phyloP scores from a whole-genome alignment of 202 grass and related monocot genomes.

The Alloteropsis angusta region DNA sequence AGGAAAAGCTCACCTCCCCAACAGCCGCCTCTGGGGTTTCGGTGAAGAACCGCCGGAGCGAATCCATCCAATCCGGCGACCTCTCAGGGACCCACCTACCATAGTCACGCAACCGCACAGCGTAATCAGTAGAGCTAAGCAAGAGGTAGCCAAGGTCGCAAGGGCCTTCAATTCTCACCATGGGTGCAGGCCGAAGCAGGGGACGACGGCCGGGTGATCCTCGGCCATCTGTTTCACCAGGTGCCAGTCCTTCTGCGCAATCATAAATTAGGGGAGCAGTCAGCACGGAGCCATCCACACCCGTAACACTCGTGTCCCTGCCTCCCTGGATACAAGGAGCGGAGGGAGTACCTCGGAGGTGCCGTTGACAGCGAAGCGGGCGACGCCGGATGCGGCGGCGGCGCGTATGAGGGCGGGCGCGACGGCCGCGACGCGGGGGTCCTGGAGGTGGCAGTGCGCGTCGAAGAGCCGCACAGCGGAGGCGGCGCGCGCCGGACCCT shows the following conservation, averaged over 20 bases:
- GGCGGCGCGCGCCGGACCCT: conserved; percentile 18
- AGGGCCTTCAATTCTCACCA: conserved; percentile 42
- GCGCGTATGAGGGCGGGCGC: conserved; percentile 53
- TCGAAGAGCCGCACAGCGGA: conserved; percentile 50
- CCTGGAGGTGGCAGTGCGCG: conserved; percentile 90
- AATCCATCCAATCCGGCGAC: conserved; percentile 67
- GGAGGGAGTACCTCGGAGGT: conserved; percentile 48
- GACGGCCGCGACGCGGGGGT: conserved; percentile 41
- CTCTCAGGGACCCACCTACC: conserved; percentile 62
- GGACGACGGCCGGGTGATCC: conserved; percentile 54
- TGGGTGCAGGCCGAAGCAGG: conserved; percentile 83
- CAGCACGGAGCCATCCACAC: neutral
- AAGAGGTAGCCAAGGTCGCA: neutral
- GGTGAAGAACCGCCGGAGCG: conserved; percentile 42
- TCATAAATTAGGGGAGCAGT: neutral
- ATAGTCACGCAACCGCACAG: neutral
- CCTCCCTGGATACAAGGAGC: neutral
- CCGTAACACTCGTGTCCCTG: no score
- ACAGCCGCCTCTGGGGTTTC: conserved; percentile 62
- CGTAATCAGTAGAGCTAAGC: neutral
- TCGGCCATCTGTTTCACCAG: conserved; percentile 70
- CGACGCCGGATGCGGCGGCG: conserved; percentile 51
- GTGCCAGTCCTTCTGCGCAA: conserved; percentile 64
- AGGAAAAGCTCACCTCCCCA: conserved; percentile 50
- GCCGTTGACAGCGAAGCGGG: conserved; percentile 67